Conservation (phyloP, 345 rosid species). For the Sapria himalayana region DNA sequence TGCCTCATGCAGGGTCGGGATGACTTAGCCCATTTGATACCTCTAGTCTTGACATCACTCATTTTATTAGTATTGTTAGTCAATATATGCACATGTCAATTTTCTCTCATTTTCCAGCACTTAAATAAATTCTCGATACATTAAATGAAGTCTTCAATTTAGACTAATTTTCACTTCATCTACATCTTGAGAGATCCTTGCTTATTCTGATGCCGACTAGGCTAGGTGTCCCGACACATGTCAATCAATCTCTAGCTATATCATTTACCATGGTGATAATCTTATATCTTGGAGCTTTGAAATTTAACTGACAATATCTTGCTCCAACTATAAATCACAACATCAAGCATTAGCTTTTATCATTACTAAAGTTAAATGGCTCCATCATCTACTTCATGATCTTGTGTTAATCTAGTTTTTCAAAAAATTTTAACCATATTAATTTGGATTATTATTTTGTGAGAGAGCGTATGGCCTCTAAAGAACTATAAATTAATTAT, state of each 20-base stretch:
- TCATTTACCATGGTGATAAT: conserved; percentile 1
- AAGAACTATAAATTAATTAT: not conserved
- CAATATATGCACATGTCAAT: not conserved
- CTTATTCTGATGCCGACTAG: not conserved
- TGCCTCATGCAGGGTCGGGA: too few relatives aligned
- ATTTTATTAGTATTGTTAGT: not conserved
- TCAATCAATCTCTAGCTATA: not conserved
- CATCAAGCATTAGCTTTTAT: not conserved
- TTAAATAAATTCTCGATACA: not conserved
- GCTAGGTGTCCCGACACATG: conserved; percentile 1
- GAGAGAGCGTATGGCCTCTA: not conserved
- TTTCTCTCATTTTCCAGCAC: not conserved
- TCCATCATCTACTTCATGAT: not conserved
- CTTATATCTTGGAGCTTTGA: not conserved
- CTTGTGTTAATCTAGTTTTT: not conserved
- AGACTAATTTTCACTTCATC: not conserved
- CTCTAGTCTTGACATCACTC: not conserved
- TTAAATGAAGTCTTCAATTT: not conserved
- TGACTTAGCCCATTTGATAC: too few relatives aligned
- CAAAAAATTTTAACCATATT: not conserved
- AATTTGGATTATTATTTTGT: not conserved
- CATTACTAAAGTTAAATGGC: not conserved
- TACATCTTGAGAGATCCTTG: not conserved
- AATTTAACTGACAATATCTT: not conserved
- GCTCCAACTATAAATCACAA: not conserved